Conservation (phyloP, 176 grass and related monocot species). For the Avena sativa region DNA sequence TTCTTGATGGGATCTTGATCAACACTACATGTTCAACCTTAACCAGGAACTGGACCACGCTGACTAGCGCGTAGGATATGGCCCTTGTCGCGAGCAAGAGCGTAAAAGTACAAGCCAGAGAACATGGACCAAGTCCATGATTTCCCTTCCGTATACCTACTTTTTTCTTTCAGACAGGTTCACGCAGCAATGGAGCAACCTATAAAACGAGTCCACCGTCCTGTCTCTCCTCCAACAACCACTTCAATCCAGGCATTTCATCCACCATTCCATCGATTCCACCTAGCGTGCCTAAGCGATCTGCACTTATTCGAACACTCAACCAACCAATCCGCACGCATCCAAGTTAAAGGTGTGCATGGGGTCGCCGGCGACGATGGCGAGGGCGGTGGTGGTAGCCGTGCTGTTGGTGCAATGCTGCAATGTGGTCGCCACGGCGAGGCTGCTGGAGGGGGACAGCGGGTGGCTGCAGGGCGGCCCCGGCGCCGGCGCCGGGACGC, state of each 20-base stretch:
- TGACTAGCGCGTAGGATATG: background rate
- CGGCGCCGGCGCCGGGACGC: background rate
- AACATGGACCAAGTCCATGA: background rate
- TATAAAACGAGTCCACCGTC: slow-evolving; percentile 1
- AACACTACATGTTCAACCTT: background rate
- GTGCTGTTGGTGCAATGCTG: slow-evolving; percentile 36
- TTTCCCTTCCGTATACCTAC: background rate
- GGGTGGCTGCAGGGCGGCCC: background rate
- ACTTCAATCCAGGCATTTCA: background rate
- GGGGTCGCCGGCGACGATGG: background rate
- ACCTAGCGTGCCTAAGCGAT: background rate
- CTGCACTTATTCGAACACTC: too few species aligned
- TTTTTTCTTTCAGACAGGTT: background rate
- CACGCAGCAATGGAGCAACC: background rate
- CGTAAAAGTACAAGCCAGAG: background rate
- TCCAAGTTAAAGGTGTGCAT: background rate
- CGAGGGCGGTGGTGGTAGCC: slow-evolving; percentile 19
- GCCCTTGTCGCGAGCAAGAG: background rate
- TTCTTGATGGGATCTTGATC: background rate
- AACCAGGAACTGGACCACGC: background rate
- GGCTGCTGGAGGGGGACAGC: background rate
- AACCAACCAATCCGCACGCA: background rate
- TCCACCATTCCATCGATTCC: background rate
- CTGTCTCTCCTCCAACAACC: background rate
- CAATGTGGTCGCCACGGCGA: background rate